Evolutionary conservation across 495 filamentous ascomycete species (phyloP).

Genomic region (Penicillium herquei): DNA sequence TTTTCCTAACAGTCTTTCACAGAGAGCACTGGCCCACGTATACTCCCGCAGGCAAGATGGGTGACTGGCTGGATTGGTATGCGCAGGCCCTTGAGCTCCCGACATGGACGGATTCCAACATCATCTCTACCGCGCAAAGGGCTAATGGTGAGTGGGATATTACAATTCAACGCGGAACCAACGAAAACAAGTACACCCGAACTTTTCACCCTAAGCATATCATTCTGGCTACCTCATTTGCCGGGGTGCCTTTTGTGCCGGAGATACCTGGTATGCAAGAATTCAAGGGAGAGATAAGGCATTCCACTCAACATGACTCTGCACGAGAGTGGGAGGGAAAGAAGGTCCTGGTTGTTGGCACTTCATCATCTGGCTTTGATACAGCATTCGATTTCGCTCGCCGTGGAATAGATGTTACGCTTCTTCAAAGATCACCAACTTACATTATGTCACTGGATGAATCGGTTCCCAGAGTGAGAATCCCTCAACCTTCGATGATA

Average conservation of each 20-base stretch:
- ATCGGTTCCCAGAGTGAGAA: no score
- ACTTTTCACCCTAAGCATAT: not conserved
- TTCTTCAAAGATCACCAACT: not conserved
- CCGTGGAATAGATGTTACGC: not conserved
- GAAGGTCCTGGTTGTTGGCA: not conserved
- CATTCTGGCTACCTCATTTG: not conserved
- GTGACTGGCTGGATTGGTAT: no score
- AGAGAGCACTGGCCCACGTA: no score
- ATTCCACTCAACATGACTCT: not conserved
- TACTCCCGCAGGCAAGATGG: no score
- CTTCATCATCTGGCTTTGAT: constrained; percentile 19
- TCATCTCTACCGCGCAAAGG: not conserved
- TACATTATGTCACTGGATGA: not conserved
- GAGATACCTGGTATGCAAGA: not conserved
- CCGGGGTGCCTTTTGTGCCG: not conserved
- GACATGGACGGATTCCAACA: no score
- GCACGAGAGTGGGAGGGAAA: not conserved
- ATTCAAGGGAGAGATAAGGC: not conserved
- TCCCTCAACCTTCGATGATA: no score
- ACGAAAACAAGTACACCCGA: not conserved
- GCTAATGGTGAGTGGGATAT: not conserved
- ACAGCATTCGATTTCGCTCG: constrained; percentile 3
- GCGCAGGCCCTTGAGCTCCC: no score
- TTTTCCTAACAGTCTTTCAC: no score
- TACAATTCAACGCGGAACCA: not conserved